These are phyloP conservation scores for Carex pumila DNA, from an alignment of 176 grass and related monocot species.

Conservation along the genomic window DNA sequence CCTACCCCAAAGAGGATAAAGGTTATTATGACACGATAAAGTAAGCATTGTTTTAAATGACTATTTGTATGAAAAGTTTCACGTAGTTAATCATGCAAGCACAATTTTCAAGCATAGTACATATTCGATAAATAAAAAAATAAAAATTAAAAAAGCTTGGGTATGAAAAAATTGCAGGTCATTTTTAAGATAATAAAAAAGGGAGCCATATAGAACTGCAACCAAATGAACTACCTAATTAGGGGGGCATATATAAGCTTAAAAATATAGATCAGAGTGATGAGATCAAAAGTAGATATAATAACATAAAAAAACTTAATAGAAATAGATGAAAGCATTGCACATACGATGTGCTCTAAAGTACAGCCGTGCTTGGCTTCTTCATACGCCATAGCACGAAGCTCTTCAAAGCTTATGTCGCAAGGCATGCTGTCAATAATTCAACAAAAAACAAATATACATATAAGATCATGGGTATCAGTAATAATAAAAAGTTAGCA, in stretches of 20 bases:
- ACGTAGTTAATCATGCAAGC: not conserved
- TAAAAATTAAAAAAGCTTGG: not conserved
- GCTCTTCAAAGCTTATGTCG: conserved; percentile 80
- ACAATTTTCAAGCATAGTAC: not conserved
- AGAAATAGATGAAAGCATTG: not conserved
- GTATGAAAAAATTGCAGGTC: not conserved
- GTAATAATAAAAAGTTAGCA: not conserved
- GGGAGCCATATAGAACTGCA: not conserved
- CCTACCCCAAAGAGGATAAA: not conserved
- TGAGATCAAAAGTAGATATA: not conserved
- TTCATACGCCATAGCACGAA: conserved; percentile 68
- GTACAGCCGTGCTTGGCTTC: conserved; percentile 51
- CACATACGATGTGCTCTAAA: conserved; percentile 68
- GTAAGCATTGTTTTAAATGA: not conserved
- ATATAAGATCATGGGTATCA: not conserved
- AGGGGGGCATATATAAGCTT: not conserved
- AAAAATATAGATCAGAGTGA: not conserved
- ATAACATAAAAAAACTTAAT: not conserved
- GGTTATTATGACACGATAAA: not conserved
- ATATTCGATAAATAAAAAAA: not conserved
- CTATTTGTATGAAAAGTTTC: not conserved
- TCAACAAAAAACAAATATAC: not conserved
- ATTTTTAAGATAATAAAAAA: not conserved
- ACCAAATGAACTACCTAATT: not conserved
- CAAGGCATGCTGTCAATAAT: conserved; percentile 51